These are phyloP conservation scores for Geotrichum fermentans DNA, from an alignment of 1,139 yeast species.

Conservation along the genomic window DNA sequence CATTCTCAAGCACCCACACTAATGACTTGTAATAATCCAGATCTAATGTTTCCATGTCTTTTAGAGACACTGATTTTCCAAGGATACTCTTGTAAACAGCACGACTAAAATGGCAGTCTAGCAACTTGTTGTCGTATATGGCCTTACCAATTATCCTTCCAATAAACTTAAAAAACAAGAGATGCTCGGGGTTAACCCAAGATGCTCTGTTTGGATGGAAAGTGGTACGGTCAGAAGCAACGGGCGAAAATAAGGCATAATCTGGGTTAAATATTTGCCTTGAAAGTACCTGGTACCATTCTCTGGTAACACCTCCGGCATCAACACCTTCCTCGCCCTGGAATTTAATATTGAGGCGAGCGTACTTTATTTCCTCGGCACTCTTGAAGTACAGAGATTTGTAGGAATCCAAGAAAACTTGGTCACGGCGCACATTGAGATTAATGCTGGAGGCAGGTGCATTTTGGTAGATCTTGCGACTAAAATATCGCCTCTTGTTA, in stretches of 20 bases:
- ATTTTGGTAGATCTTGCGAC: slow-evolving; percentile 47
- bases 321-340: slow-evolving; percentile 95
- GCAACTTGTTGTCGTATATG: slow-evolving; percentile 74
- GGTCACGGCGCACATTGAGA: slow-evolving; percentile 76
- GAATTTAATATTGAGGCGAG: slow-evolving; percentile 74
- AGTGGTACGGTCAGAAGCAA: slow-evolving; percentile 86
- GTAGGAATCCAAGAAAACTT: slow-evolving; percentile 88
- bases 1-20: slow-evolving; percentile 95
- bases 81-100: slow-evolving; percentile 88
- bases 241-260: slow-evolving; percentile 88
- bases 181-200: slow-evolving; percentile 87
- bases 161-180: slow-evolving; percentile 87
- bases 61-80: slow-evolving; percentile 74
- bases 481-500: slow-evolving; percentile 83
- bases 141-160: slow-evolving; percentile 96
- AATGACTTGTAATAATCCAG: slow-evolving; percentile 87
- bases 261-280: slow-evolving; percentile 96
- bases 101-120: slow-evolving; percentile 93
- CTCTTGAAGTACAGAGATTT: slow-evolving; percentile 77
- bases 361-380: slow-evolving; percentile 66
- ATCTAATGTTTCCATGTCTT: slow-evolving; percentile 94
- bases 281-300: slow-evolving; percentile 93
- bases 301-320: slow-evolving; percentile 97
- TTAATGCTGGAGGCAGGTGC: slow-evolving; percentile 46
- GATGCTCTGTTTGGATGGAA: slow-evolving; percentile 95